Evolutionary conservation across 768 basidiomycete species (phyloP).

Genomic region (Naganishia friedmannii): DNA sequence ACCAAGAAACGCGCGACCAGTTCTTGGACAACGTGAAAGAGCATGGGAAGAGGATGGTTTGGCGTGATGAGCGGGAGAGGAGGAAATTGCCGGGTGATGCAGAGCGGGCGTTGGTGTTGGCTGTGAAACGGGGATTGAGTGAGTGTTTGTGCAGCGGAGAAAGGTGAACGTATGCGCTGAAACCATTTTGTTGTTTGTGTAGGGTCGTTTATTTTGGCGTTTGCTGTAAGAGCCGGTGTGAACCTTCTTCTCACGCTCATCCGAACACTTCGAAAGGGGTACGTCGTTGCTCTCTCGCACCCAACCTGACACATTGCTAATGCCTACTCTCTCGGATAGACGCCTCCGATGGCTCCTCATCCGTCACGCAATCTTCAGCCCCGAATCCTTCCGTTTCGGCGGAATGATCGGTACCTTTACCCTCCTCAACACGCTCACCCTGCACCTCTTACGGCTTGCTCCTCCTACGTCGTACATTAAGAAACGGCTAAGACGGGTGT

Average conservation of each 20-base stretch:
- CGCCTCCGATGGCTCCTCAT: conserved; percentile 65
- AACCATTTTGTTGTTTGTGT: conserved; percentile 9
- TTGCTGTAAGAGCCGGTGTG: conserved; percentile 74
- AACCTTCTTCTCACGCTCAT: conserved; percentile 77
- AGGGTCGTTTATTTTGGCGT: conserved; percentile 81
- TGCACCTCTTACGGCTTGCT: conserved; percentile 47
- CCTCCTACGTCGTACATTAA: conserved; percentile 46
- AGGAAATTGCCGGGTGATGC: conserved; percentile 43
- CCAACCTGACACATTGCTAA: not conserved
- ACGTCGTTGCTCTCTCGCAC: conserved; percentile 37
- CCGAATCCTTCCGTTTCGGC: conserved; percentile 77
- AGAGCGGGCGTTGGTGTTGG: conserved; percentile 48
- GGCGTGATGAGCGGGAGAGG: conserved; percentile 45
- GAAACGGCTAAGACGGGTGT: conserved; percentile 31
- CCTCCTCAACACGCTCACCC: conserved; percentile 49
- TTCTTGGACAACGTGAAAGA: conserved; percentile 38
- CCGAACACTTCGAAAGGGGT: conserved; percentile 68
- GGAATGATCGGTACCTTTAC: conserved; percentile 72
- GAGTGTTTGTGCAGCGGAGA: not conserved
- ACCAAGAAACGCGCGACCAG: conserved; percentile 35
- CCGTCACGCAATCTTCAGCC: conserved; percentile 76
- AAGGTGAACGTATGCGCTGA: too few species aligned
- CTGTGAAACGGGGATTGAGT: conserved; percentile 43
- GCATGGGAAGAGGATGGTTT: conserved; percentile 46
- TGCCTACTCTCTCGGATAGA: conserved; percentile 53